These are phyloP conservation scores for Pavlovales sp. DNA, from an alignment of 208 protist genomes.

Conservation along the genomic window DNA sequence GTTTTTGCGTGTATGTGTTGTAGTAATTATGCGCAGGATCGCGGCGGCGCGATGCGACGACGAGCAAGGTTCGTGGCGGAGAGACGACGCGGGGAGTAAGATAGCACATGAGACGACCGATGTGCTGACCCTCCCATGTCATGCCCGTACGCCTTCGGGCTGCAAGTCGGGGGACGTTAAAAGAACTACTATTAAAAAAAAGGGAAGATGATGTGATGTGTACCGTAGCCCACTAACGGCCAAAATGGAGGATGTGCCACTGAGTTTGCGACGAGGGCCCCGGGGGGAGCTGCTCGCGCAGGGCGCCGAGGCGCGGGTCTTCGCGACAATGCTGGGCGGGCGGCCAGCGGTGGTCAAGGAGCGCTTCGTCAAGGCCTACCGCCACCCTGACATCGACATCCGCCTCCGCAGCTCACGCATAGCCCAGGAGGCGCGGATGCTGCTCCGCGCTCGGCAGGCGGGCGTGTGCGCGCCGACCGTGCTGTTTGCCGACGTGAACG, in stretches of 20 bases:
- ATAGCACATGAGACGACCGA: too few species aligned
- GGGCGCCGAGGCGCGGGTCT: not conserved
- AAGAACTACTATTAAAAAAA: too few species aligned
- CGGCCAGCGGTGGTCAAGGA: slow-evolving; percentile 65
- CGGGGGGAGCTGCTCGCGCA: not conserved
- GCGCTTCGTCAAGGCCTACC: slow-evolving; percentile 70
- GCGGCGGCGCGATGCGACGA: too few species aligned
- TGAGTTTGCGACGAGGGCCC: not conserved
- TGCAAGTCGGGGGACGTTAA: too few species aligned
- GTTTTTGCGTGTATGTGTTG: too few species aligned
- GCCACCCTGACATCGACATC: slow-evolving; percentile 65
- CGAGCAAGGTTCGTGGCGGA: too few species aligned
- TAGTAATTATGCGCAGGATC: too few species aligned
- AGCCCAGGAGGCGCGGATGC: slow-evolving; percentile 39
- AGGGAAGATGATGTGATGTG: too few species aligned
- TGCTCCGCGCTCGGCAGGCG: not conserved
- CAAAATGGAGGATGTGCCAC: not conserved
- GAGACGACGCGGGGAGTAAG: too few species aligned
- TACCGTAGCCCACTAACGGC: too few species aligned
- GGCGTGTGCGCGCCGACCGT: slow-evolving; percentile 55
- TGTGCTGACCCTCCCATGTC: too few species aligned
- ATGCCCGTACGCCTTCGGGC: too few species aligned
- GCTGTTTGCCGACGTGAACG: slow-evolving; percentile 45
- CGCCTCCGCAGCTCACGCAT: slow-evolving; percentile 44
- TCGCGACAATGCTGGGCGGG: not conserved